Percentiles rank a stretch among this genome's conserved stretches.
Evolutionary conservation across 768 basidiomycete genomes (phyloP).

Genomic region (Sporobolomyces phaffii): DNA sequence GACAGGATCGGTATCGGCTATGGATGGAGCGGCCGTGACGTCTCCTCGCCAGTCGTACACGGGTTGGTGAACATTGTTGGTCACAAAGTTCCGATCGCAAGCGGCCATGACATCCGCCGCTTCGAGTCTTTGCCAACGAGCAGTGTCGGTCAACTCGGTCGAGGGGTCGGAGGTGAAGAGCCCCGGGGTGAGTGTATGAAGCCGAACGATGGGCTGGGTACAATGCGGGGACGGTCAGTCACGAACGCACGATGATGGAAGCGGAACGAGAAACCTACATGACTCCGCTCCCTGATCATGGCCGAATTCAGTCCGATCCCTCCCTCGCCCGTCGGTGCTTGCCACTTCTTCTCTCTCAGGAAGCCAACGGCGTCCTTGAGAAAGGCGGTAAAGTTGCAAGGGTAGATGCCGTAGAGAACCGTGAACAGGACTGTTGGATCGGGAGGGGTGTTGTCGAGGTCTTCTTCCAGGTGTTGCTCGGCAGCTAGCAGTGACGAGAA

Average conservation of each 20-base stretch:
- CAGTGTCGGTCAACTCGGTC: constrained; percentile 59
- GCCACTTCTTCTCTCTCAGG: constrained; percentile 53
- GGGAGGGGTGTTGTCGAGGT: constrained; percentile 49
- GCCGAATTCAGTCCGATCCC: constrained; percentile 61
- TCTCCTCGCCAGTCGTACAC: constrained; percentile 46
- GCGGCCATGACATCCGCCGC: constrained; percentile 60
- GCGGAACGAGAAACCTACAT: too few species aligned
- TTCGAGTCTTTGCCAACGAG: constrained; percentile 59
- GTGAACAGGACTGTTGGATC: constrained; percentile 63
- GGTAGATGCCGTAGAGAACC: constrained; percentile 80
- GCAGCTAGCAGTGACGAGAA: too few species aligned
- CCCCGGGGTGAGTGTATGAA: constrained; percentile 66
- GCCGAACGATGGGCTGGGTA: constrained; percentile 61
- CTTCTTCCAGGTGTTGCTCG: background rate
- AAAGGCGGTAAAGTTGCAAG: constrained; percentile 78
- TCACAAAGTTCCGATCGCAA: constrained; percentile 65
- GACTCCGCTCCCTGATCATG: constrained; percentile 64
- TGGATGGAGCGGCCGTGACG: background rate
- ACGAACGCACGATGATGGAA: too few species aligned
- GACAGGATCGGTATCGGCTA: constrained; percentile 22
- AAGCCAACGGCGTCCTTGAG: constrained; percentile 64
- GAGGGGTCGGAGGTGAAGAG: constrained; percentile 62
- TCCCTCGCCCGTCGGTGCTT: constrained; percentile 60
- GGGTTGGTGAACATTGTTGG: constrained; percentile 54
- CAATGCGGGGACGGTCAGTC: too few species aligned